These are phyloP conservation scores for Polyplosphaeria fusca DNA, from an alignment of 495 filamentous ascomycete genomes.

Conservation along the genomic window DNA sequence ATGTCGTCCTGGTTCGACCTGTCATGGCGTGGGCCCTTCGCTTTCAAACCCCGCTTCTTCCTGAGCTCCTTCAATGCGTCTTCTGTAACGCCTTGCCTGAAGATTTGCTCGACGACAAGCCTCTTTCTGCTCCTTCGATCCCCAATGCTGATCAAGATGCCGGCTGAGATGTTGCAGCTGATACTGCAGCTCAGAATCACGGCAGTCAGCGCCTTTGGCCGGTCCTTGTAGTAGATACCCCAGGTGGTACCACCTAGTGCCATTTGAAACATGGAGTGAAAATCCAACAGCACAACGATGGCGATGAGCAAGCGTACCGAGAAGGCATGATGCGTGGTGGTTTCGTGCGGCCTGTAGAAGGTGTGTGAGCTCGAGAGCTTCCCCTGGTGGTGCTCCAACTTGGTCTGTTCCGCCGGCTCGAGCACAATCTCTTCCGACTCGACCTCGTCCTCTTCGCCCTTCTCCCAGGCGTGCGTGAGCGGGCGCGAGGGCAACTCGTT, in stretches of 20 bases:
- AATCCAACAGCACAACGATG: constrained; percentile 68
- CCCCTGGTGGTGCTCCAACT: constrained; percentile 65
- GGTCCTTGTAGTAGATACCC: constrained; percentile 60
- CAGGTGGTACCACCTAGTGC: constrained; percentile 71
- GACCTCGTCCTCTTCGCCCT: constrained; percentile 1
- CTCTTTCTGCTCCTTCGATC: constrained; percentile 72
- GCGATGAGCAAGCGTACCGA: constrained; percentile 67
- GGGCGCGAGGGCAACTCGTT: constrained; percentile 60
- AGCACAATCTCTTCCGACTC: constrained; percentile 57
- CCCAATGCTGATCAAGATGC: constrained; percentile 68
- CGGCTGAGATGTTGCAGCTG: constrained; percentile 66
- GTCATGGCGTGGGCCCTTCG: too few species aligned
- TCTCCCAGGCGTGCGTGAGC: constrained; percentile 8
- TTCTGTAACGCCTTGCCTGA: constrained; percentile 66
- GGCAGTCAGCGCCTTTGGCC: constrained; percentile 68
- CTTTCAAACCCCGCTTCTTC: constrained; percentile 19
- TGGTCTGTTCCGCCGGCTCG: constrained; percentile 55
- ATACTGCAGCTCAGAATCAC: constrained; percentile 75
- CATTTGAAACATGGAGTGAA: constrained; percentile 71
- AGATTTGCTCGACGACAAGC: constrained; percentile 71
- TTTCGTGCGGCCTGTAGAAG: constrained; percentile 84
- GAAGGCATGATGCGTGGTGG: constrained; percentile 72
- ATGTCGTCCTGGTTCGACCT: too few species aligned
- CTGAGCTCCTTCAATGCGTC: constrained; percentile 65
- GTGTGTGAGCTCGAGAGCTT: constrained; percentile 75